A percentile compares a stretch with the other conserved stretches of the same genome.
phyloP scores from a whole-genome alignment of 2,329 filamentous ascomycete genomes.

The Fusarium napiforme region DNA sequence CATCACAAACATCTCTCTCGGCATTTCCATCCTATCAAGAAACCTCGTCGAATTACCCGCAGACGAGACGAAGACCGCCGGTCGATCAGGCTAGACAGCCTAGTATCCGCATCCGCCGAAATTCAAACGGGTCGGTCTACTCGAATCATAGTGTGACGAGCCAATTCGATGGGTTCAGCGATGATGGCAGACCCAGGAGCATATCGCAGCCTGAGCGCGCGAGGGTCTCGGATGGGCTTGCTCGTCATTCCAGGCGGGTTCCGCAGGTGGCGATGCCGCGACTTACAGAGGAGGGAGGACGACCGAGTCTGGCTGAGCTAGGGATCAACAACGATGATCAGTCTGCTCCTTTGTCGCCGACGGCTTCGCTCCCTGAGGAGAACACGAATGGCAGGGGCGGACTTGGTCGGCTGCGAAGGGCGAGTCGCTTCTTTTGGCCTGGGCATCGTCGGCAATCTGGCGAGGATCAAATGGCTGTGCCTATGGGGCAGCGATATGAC shows the following conservation, averaged over 20 bases:
- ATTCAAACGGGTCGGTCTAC: slow-evolving; percentile 39
- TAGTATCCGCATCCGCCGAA: slow-evolving; percentile 43
- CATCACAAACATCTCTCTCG: slow-evolving; percentile 28
- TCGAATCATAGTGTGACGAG: slow-evolving; percentile 21
- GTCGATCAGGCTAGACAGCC: slow-evolving; percentile 37
- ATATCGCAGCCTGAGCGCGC: slow-evolving; percentile 50
- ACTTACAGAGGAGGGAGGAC: slow-evolving; percentile 53
- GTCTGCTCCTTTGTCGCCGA: slow-evolving; percentile 40
- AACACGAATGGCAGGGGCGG: slow-evolving; percentile 10
- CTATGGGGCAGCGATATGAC: slow-evolving; percentile 22
- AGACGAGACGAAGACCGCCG: slow-evolving; percentile 24
- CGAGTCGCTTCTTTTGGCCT: slow-evolving; percentile 47
- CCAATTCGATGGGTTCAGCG: slow-evolving; percentile 16
- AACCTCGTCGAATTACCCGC: no score
- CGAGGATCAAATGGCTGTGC: background rate
- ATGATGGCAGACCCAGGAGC: slow-evolving; percentile 48
- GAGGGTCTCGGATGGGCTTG: slow-evolving; percentile 33
- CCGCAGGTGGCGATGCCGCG: slow-evolving; percentile 52
- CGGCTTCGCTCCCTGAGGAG: slow-evolving; percentile 43
- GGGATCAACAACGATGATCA: slow-evolving; percentile 29
- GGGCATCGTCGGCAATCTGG: slow-evolving; percentile 22
- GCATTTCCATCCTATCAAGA: slow-evolving; percentile 20
- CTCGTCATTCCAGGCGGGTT: slow-evolving; percentile 46
- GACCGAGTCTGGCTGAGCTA: slow-evolving; percentile 52
- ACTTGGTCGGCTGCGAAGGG: slow-evolving; percentile 26